phyloP scores from a whole-genome alignment of 164 flowering plant species.

The Protea cynaroides region DNA sequence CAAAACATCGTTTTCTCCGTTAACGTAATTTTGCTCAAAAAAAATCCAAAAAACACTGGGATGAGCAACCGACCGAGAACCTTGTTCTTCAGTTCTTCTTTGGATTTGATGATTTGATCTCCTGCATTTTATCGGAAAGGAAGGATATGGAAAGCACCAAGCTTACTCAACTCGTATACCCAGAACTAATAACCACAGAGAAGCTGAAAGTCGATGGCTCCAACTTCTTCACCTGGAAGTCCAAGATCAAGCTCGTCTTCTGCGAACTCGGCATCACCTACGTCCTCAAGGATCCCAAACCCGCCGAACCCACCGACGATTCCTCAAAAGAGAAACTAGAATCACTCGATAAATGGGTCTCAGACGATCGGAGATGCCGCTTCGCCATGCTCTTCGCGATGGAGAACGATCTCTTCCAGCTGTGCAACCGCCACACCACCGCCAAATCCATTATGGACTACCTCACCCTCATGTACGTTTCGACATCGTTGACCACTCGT shows the following conservation, averaged over 20 bases:
- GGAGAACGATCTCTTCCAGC: slow-evolving; percentile 5
- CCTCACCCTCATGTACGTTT: not conserved
- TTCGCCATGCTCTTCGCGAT: slow-evolving; percentile 4
- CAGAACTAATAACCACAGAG: slow-evolving; percentile 4
- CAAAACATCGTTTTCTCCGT: too few relatives aligned
- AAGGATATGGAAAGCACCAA: too few relatives aligned
- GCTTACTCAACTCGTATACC: too few relatives aligned
- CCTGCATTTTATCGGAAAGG: too few relatives aligned
- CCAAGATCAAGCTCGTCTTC: slow-evolving; percentile 5
- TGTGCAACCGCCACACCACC: not conserved
- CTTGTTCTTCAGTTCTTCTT: too few relatives aligned
- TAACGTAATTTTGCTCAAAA: too few relatives aligned
- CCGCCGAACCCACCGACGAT: not conserved
- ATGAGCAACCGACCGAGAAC: too few relatives aligned
- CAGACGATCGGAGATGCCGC: slow-evolving; percentile 3
- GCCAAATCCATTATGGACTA: slow-evolving; percentile 10
- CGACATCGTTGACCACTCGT: not conserved
- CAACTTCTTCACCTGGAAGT: slow-evolving; percentile 13
- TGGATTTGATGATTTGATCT: too few relatives aligned
- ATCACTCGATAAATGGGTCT: slow-evolving; percentile 5
- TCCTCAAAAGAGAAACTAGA: not conserved
- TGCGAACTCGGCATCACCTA: slow-evolving; percentile 5
- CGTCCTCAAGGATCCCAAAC: slow-evolving; percentile 15
- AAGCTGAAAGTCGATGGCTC: slow-evolving; percentile 5
- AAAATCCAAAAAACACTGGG: too few relatives aligned